These are phyloP conservation scores for Gossypium sturtianum DNA, from an alignment of 345 rosid species.

Conservation along the genomic window DNA sequence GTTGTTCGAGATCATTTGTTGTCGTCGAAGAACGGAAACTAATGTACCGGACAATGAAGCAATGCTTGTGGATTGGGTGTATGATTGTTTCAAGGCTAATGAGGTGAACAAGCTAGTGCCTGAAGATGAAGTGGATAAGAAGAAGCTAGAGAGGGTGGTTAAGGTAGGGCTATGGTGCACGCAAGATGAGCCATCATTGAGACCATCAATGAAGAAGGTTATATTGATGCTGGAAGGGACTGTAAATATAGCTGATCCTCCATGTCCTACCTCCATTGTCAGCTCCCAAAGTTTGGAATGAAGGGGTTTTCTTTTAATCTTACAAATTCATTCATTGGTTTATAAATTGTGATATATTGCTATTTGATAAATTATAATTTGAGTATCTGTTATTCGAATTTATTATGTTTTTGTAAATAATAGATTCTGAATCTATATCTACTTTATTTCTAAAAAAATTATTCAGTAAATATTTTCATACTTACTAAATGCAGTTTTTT, in stretches of 20 bases:
- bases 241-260: not conserved
- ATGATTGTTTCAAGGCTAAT: slow-evolving; percentile 16
- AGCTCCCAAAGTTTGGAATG: not conserved
- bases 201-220: slow-evolving; percentile 25
- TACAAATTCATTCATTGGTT: not conserved
- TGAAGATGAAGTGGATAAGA: slow-evolving; percentile 19
- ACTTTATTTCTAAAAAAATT: too few relatives aligned
- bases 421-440: too few relatives aligned
- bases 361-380: not conserved
- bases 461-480: too few relatives aligned
- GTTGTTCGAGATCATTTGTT: slow-evolving; percentile 26
- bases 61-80: slow-evolving; percentile 24
- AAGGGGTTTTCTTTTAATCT: not conserved
- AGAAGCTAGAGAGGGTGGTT: slow-evolving; percentile 8
- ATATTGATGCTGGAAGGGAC: slow-evolving; percentile 12
- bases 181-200: slow-evolving; percentile 19
- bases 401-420: too few relatives aligned
- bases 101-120: slow-evolving; percentile 17
- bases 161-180: slow-evolving; percentile 31
- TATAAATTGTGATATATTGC: not conserved
- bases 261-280: not conserved
- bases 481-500: too few relatives aligned
- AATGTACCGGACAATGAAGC: slow-evolving; percentile 13
- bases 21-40: slow-evolving; percentile 11
- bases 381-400: too few relatives aligned